Base-by-base conservation (phyloP, 2,329 filamentous ascomycete species). In the Talaromyces funiculosus region DNA sequence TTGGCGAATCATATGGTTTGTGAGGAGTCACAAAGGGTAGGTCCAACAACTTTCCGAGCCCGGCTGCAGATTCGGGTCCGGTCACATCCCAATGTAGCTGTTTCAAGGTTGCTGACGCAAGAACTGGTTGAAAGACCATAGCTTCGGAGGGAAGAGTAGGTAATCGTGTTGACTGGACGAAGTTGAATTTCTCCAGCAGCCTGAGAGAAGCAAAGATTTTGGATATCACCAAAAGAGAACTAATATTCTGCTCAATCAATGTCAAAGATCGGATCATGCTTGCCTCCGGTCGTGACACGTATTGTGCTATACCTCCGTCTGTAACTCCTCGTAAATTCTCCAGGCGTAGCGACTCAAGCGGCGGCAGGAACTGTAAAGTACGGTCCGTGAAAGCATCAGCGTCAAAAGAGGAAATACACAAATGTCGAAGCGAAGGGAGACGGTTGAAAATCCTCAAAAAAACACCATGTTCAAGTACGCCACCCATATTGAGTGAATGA, bases 71-170 rank as follows among this genome's bases (percentile, higher is more conserved):
- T 49, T 76, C 70, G 14, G 74, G 74, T 53, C 75, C 73, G 4
- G 73, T 72, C 37, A 79, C 68, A 65, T 86, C 84, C 83, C 84
- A 86, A 66, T 86, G 84, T 3, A 86, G 70, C 62, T 77, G 78
- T 58, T 74, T 73, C 10, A 86, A 72, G n/a, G 71, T 77, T 2
- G 71, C 69, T 0, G 82, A 84, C 5, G 75, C 75, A 29, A 86
- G 74, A 10, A 79, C 67, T 0, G 81, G 79, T 60, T 78, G 77
- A 59, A 80, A 76, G 22, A 81, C 67, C 55, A 78, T 73, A 9
- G 72, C 70, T 16, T 75, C 77, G 4, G 73, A 67, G 3, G 75
- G 73, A 18, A 82, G 66, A 8, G 71, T 75, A 1, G 82, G 83
- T 1, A 77, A 78, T 62, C 72, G 75, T 43, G 79, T 74, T 42